Conservation (phyloP, 108 stramenopile genomes). For the Cyclotella baltica region DNA sequence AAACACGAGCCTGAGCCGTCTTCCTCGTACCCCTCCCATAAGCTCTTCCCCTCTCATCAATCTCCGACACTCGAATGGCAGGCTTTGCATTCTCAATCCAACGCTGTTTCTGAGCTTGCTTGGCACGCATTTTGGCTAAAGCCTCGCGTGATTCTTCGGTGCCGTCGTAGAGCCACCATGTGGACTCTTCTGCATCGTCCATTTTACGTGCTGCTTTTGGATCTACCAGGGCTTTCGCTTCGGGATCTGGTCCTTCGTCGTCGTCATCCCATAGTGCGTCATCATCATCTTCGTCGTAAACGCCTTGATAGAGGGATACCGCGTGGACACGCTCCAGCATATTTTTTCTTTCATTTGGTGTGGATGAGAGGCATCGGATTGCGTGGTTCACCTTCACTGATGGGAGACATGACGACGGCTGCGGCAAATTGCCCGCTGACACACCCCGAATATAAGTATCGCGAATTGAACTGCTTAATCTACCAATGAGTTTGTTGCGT, state of each 20-base stretch:
- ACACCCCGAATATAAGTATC: not conserved
- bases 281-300: constrained; percentile 60
- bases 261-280: constrained; percentile 45
- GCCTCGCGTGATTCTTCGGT: constrained; percentile 62
- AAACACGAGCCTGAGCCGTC: constrained; percentile 92
- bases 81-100: constrained; percentile 79
- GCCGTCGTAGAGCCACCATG: constrained; percentile 59
- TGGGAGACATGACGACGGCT: not conserved
- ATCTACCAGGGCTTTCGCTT: constrained; percentile 36
- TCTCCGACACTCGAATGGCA: constrained; percentile 64
- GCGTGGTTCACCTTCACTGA: not conserved
- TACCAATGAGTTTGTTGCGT: not conserved
- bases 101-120: constrained; percentile 54
- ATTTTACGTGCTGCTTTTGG: constrained; percentile 51
- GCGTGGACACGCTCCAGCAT: constrained; percentile 74
- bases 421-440: not conserved
- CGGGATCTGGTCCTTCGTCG: constrained; percentile 29
- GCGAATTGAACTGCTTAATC: not conserved
- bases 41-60: constrained; percentile 89
- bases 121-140: constrained; percentile 43
- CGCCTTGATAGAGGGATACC: constrained; percentile 69
- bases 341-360: constrained; percentile 18
- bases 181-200: constrained; percentile 51
- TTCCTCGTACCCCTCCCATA: constrained; percentile 96
- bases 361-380: constrained; percentile 8